A percentile compares a stretch with the other conserved stretches of the same genome.
These are phyloP conservation scores for Tetrahymena thermophila DNA, from an alignment of 73 alveolate genomes.

Conservation along the genomic window DNA sequence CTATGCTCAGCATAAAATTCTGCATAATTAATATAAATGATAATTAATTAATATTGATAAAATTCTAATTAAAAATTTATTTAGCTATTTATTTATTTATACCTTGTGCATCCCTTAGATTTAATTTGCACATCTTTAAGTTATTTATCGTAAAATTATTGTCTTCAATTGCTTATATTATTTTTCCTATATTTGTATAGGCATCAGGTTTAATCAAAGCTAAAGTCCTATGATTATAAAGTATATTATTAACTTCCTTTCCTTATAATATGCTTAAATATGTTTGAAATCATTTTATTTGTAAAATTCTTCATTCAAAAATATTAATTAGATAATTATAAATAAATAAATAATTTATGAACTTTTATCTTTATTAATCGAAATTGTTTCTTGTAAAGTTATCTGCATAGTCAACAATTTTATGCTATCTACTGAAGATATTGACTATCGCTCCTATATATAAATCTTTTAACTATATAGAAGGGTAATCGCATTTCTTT, in stretches of 20 bases:
- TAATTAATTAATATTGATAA: neutral
- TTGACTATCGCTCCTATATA: conserved; percentile 85
- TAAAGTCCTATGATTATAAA: conserved; percentile 61
- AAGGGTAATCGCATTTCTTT: conserved; percentile 81
- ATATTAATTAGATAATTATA: neutral
- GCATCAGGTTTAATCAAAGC: conserved; percentile 97
- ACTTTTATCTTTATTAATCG: conserved; percentile 61
- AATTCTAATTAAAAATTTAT: neutral
- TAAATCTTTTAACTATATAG: conserved; percentile 65
- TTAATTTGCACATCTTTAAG: conserved; percentile 84
- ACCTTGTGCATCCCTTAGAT: conserved; percentile 58
- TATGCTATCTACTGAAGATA: conserved; percentile 84
- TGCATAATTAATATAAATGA: neutral
- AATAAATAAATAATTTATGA: neutral
- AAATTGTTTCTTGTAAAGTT: conserved; percentile 75
- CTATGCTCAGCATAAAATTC: neutral
- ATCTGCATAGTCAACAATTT: conserved; percentile 92
- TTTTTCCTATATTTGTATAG: conserved; percentile 86
- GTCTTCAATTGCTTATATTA: conserved; percentile 67
- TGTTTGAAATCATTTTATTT: too few species aligned
- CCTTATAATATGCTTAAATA: too few species aligned
- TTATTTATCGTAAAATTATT: conserved; percentile 84
- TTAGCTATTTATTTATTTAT: conserved; percentile 63
- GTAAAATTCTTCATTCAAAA: too few species aligned
- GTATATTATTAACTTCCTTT: neutral